Evolutionary conservation across 805 yeast genomes (phyloP).

Genomic region (Komagataella pastoris): DNA sequence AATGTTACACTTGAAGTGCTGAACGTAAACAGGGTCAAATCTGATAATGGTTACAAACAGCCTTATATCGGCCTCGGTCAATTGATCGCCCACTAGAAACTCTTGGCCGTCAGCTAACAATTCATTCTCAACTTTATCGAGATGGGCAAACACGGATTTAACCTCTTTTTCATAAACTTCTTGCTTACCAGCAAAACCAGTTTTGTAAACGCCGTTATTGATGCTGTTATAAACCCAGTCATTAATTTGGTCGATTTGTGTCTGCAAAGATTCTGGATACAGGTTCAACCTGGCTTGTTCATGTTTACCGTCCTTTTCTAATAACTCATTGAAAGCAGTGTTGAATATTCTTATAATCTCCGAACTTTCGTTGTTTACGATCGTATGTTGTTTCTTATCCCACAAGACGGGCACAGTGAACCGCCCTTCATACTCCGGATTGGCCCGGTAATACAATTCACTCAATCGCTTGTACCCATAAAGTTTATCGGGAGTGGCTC

Average conservation of each 20-base stretch:
- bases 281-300: constrained; percentile 22
- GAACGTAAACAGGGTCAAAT: constrained; percentile 88
- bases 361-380: constrained; percentile 85
- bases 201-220: constrained; percentile 87
- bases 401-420: constrained; percentile 90
- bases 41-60: constrained; percentile 79
- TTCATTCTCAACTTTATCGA: constrained; percentile 53
- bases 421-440: constrained; percentile 68
- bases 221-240: constrained; percentile 73
- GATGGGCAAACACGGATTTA: constrained; percentile 42
- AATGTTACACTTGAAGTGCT: constrained; percentile 89
- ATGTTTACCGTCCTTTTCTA: background rate
- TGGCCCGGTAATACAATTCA: constrained; percentile 62
- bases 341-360: constrained; percentile 82
- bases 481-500: constrained; percentile 43
- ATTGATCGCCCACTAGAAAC: constrained; percentile 44
- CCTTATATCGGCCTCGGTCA: constrained; percentile 88
- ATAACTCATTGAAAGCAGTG: constrained; percentile 51
- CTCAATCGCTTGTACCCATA: constrained; percentile 47
- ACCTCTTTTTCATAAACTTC: constrained; percentile 69
- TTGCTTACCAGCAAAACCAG: constrained; percentile 81
- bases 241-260: constrained; percentile 64
- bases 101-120: constrained; percentile 26
- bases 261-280: constrained; percentile 42
- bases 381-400: constrained; percentile 73